Evolutionary conservation across 148 eudicot genomes (phyloP).

Genomic region (Vaccinium vitisidaea): DNA sequence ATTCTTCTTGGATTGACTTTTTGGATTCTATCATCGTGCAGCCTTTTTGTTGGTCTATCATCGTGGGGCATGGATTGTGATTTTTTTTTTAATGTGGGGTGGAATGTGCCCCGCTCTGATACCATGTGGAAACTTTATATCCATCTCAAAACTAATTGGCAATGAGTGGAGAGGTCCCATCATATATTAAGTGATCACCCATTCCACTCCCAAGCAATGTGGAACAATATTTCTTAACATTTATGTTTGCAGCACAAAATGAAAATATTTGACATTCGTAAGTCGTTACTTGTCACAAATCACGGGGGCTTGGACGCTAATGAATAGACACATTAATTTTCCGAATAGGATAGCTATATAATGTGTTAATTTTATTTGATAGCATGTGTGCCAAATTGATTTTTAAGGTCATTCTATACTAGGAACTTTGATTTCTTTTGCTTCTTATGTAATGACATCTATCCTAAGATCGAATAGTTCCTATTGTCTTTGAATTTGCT

Average conservation of each 20-base stretch:
- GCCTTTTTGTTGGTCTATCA: too few relatives aligned
- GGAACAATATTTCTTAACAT: too few relatives aligned
- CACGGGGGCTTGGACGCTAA: neutral
- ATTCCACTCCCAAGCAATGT: too few relatives aligned
- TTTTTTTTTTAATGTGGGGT: too few relatives aligned
- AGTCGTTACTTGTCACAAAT: neutral
- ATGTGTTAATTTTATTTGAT: neutral
- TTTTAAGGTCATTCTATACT: neutral
- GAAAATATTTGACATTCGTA: neutral
- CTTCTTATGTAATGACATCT: neutral
- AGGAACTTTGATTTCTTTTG: neutral
- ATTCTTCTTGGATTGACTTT: conserved; percentile 70
- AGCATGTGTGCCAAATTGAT: neutral
- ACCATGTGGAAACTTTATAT: too few relatives aligned
- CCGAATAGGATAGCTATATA: neutral
- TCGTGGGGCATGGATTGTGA: too few relatives aligned
- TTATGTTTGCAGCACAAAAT: neutral
- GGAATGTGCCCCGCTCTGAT: too few relatives aligned
- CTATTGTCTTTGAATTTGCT: neutral
- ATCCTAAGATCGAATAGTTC: neutral
- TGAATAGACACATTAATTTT: neutral
- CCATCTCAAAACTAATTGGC: too few relatives aligned
- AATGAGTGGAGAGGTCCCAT: too few relatives aligned
- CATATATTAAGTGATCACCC: too few relatives aligned
- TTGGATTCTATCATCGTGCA: too few relatives aligned